Percentiles rank a stretch among this genome's conserved stretches.
Conservation (phyloP, 2,329 filamentous ascomycete genomes). For the Sclerotinia trifoliorum region DNA sequence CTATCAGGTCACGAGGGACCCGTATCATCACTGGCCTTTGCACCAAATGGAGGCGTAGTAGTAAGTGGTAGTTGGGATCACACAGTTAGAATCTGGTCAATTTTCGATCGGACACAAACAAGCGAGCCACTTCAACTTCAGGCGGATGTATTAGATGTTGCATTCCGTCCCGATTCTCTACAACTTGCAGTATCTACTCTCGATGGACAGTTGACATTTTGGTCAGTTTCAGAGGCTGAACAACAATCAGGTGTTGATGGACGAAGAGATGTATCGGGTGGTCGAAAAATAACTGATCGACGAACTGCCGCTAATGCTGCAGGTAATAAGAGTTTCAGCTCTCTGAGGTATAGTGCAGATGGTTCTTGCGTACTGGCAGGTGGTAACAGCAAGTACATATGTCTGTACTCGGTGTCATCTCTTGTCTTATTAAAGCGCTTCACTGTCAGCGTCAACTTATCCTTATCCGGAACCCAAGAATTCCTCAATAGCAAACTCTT, state of each 20-base stretch:
- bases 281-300: conserved; percentile 82
- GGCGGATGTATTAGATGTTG: conserved; percentile 83
- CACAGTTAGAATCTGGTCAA: conserved; percentile 92
- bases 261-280: conserved; percentile 87
- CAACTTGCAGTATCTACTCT: conserved; percentile 90
- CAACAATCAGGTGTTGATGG: conserved; percentile 87
- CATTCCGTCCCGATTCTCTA: conserved; percentile 83
- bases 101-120: conserved; percentile 90
- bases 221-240: conserved; percentile 83
- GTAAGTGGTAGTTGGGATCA: conserved; percentile 96
- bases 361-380: conserved; percentile 86
- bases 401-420: conserved; percentile 90
- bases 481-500: conserved; percentile 91
- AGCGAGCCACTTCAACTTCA: conserved; percentile 92
- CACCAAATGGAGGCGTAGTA: conserved; percentile 78
- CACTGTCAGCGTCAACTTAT: conserved; percentile 94
- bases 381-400: conserved; percentile 98
- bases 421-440: conserved; percentile 92
- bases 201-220: conserved; percentile 93
- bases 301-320: conserved; percentile 87
- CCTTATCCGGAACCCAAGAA: conserved; percentile 91
- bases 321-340: conserved; percentile 86
- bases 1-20: conserved; percentile 92
- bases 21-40: conserved; percentile 83
- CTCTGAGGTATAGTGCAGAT: conserved; percentile 87